Base-by-base conservation (phyloP, 768 basidiomycete species). In the Podaxis sp. region DNA sequence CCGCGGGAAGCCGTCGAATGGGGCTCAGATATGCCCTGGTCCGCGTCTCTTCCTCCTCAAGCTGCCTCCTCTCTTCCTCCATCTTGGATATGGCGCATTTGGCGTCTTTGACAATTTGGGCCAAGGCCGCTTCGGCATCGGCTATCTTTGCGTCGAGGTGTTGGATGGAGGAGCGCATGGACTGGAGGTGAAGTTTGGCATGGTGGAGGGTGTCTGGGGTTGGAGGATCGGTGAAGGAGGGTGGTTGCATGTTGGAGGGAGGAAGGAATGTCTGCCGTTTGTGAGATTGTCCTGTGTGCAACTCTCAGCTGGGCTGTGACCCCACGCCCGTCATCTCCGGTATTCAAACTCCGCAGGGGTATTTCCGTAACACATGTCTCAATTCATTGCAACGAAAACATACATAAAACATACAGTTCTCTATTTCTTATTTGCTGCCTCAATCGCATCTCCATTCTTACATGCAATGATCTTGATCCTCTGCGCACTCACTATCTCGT, bases 391-490 rank as follows among this genome's bases (percentile, higher is more conserved):
- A 30, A 41, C 22, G 67, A 38, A 36, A n/a, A 38, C 37, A 59
- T 17, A n/a, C 10, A 49, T 17, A 51, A 28, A 60, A 58, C 54
- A 63, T 37, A 52, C 52, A 41, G 4, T 3, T 12, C 3, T 36
- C n/a, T 57, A 36, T 53, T 72, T 91, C 77, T 93, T 93, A 82
- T 92, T 95, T 61, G 85, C 87, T 24, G 87, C 84, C 68, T 93
- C 91, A 50, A 92, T 87, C 17, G 89, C 91, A 67, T 95, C 94
- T 37, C 91, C 93, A 71, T 92, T 93, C 84, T 98, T 99, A 81
- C 96, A 98, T 4, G 97, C 96, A 66, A 99, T 95, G 64, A 99
- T 98, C 82, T 98, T 97, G 76, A 97, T 93, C 74, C 91, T 87
- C 30, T 84, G 83, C 4, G 90, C 83, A 44, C 74, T 78, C 62